phyloP scores from a whole-genome alignment of 2,329 filamentous ascomycete species.

The Diaporthe ilicicola region DNA sequence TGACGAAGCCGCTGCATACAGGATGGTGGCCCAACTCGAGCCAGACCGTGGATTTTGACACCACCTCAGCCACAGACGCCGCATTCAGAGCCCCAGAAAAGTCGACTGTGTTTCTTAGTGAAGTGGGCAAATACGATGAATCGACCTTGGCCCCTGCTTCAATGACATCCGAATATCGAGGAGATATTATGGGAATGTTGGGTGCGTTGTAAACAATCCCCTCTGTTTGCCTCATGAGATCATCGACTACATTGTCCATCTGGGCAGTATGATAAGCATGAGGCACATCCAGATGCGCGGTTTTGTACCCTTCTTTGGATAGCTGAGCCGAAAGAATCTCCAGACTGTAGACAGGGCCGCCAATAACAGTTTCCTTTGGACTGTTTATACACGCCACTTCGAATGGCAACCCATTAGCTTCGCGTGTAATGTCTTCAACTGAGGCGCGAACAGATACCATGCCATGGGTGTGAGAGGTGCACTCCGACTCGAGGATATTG shows the following conservation, averaged over 20 bases:
- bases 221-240: conserved; percentile 53
- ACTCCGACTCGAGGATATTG: conserved; percentile 61
- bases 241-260: conserved; percentile 51
- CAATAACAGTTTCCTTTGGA: conserved; percentile 68
- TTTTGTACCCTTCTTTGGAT: conserved; percentile 41
- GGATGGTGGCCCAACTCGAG: conserved; percentile 76
- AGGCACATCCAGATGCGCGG: conserved; percentile 43
- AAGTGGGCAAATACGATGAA: background rate
- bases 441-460: conserved; percentile 47
- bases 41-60: conserved; percentile 48
- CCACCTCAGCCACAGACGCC: background rate
- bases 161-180: background rate
- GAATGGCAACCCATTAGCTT: conserved; percentile 40
- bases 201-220: conserved; percentile 33
- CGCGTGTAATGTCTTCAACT: conserved; percentile 38
- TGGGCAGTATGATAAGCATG: conserved; percentile 50
- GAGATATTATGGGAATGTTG: background rate
- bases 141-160: background rate
- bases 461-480: conserved; percentile 48
- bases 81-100: conserved; percentile 59
- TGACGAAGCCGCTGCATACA: conserved; percentile 70
- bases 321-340: conserved; percentile 37
- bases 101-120: conserved; percentile 67
- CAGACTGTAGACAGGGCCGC: conserved; percentile 58
- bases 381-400: conserved; percentile 71